Base-by-base conservation (phyloP, 2,329 filamentous ascomycete genomes). In the Dactylonectria macrodidyma region DNA sequence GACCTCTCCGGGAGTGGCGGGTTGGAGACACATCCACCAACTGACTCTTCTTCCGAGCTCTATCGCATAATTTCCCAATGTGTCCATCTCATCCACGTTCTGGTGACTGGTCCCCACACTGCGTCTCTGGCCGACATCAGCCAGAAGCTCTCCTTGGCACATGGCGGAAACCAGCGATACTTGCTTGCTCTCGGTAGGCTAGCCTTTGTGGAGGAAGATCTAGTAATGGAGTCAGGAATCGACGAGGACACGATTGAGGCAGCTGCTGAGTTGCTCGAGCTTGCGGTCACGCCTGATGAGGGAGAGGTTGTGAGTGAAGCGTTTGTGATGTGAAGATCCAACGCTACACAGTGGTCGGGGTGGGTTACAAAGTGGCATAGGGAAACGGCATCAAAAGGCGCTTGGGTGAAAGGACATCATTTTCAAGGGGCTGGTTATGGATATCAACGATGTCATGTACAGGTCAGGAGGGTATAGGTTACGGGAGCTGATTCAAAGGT, bases 211-310 rank as follows among this genome's bases (percentile, higher is more conserved):
- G 89, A 91, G 57, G 94, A 97, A 68, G 92, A 94, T 34, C 80
- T 93, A 9, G 88, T 96, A 11, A 86, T 97, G 33, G 95, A 98
- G 80, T 85, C 86, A 1, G 91, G 91, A 0, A 92, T 97, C 60
- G 92, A 93, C 41, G 89, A 92, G 33, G 93, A 94, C 70, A 93
- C 94, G 1, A 89, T 92, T 1, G 93, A 95, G 70, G 90, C 92
- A 80, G 95, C 96, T 3, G 91, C 95, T 73, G 90, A 93, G 76
- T 84, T 99, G 69, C 81, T 98, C 46, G 94, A 97, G 78, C 85
- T 94, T 68, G 89, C 90, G 2, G 89, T 97, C 24, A 96, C 93
- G 60, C 92, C 94, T 0, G 93, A 97, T 47, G 86, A 89, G 63
- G 86, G 86, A 2, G 83, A 86, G 63, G 82, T 79, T 33, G 76